Evolutionary conservation across 2,329 filamentous ascomycete species (phyloP).

Genomic region (Cytospora piceicola): DNA sequence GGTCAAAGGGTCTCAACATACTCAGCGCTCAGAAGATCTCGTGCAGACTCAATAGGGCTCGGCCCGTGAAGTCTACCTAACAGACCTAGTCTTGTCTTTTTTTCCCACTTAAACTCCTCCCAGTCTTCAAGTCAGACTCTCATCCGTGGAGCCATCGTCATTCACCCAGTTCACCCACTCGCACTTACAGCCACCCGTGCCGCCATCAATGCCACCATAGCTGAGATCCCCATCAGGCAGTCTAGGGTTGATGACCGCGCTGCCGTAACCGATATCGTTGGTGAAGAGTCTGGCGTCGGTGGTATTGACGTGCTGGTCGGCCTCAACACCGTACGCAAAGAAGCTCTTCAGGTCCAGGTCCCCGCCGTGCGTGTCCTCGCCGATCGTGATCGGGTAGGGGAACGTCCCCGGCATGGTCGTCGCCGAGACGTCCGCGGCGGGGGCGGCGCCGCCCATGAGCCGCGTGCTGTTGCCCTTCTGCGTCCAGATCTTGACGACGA

Average conservation of each 20-base stretch:
- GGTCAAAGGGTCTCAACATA: neutral
- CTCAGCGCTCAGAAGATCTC: neutral
- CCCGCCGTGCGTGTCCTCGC: slow-evolving; percentile 66
- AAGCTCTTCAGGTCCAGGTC: slow-evolving; percentile 55
- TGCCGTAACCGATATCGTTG: slow-evolving; percentile 56
- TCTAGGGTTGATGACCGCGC: slow-evolving; percentile 57
- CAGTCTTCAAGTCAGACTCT: neutral
- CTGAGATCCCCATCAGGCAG: slow-evolving; percentile 46
- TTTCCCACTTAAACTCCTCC: neutral
- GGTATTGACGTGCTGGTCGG: slow-evolving; percentile 49
- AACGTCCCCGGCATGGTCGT: slow-evolving; percentile 59
- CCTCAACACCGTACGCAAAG: slow-evolving; percentile 57
- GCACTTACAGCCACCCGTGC: slow-evolving; percentile 65
- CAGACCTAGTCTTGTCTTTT: neutral
- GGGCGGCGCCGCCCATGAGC: slow-evolving; percentile 41
- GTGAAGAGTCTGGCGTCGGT: slow-evolving; percentile 49
- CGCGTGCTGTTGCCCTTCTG: slow-evolving; percentile 47
- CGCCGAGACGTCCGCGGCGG: slow-evolving; percentile 38
- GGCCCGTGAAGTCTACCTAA: neutral
- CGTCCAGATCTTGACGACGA: slow-evolving; percentile 70
- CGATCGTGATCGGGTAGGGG: slow-evolving; percentile 66
- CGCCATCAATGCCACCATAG: slow-evolving; percentile 66
- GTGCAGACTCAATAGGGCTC: neutral
- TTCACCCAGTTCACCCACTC: slow-evolving; percentile 60
- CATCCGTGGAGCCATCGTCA: slow-evolving; percentile 27